These are phyloP conservation scores for Xerocomellus amylosporus DNA, from an alignment of 768 basidiomycete genomes.

Conservation along the genomic window DNA sequence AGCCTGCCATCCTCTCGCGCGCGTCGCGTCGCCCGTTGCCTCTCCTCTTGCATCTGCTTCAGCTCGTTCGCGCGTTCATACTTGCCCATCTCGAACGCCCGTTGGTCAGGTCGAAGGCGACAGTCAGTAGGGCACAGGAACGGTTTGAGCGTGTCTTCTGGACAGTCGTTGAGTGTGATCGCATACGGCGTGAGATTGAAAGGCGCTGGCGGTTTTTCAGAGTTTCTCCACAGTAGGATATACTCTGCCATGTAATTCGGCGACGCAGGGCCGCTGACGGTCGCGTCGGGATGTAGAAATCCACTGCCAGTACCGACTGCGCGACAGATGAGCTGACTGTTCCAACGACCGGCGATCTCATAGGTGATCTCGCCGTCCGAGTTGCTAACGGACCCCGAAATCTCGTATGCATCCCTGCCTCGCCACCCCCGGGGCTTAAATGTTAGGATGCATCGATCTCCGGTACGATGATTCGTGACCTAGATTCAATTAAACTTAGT, in stretches of 20 bases:
- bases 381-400: constrained; percentile 80
- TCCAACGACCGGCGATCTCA: constrained; percentile 95
- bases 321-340: constrained; percentile 88
- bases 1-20: constrained; percentile 72
- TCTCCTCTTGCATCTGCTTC: constrained; percentile 81
- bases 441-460: constrained; percentile 81
- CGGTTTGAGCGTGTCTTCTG: constrained; percentile 60
- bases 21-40: constrained; percentile 65
- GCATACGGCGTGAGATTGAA: constrained; percentile 97
- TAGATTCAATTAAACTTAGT: constrained; percentile 10
- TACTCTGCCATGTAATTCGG: constrained; percentile 59
- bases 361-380: constrained; percentile 62
- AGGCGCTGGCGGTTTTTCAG: constrained; percentile 75
- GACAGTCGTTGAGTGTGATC: constrained; percentile 87
- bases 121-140: constrained; percentile 90
- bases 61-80: constrained; percentile 81
- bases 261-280: constrained; percentile 45
- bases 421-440: constrained; percentile 98
- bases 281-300: constrained; percentile 69
- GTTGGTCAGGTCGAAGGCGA: constrained; percentile 86
- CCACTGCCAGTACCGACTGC: constrained; percentile 59
- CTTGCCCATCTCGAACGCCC: constrained; percentile 87
- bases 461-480: constrained; percentile 88
- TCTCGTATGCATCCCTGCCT: constrained; percentile 88
- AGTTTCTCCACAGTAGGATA: constrained; percentile 90